A percentile compares a stretch with the other conserved stretches of the same genome.
Conservation (phyloP, 1,284 basidiomycete genomes). For the Fomes fomentarius region DNA sequence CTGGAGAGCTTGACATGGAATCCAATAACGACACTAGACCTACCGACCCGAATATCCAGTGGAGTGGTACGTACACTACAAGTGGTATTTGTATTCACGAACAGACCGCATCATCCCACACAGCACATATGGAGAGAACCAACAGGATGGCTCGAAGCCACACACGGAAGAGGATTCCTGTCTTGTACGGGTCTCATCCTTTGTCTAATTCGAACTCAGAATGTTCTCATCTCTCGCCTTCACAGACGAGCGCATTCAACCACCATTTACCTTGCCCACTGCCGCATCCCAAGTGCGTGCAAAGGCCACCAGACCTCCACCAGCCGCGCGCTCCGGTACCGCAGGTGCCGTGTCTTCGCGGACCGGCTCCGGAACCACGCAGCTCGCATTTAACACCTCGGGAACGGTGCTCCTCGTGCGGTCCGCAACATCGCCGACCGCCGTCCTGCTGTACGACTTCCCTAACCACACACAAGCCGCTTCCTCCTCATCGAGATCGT, state of each 20-base stretch:
- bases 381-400: conserved; percentile 79
- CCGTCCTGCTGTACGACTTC: conserved; percentile 41
- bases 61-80: conserved; percentile 52
- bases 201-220: too few species aligned
- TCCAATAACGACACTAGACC: conserved; percentile 64
- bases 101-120: too few species aligned
- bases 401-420: conserved; percentile 74
- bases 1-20: conserved; percentile 82
- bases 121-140: conserved; percentile 80
- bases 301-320: conserved; percentile 55
- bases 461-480: conserved; percentile 19
- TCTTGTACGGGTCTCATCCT: conserved; percentile 57
- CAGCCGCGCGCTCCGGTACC: background rate
- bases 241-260: conserved; percentile 66
- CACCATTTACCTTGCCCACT: conserved; percentile 54
- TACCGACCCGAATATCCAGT: conserved; percentile 55
- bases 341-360: background rate
- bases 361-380: conserved; percentile 30
- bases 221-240: background rate
- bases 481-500: background rate
- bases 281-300: conserved; percentile 52
- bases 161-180: conserved; percentile 78
- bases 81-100: too few species aligned
- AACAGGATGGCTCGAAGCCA: conserved; percentile 76
- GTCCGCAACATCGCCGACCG: conserved; percentile 64